These are phyloP conservation scores for Eragrostis curvula DNA, from an alignment of 176 grass and related monocot species.

Conservation along the genomic window DNA sequence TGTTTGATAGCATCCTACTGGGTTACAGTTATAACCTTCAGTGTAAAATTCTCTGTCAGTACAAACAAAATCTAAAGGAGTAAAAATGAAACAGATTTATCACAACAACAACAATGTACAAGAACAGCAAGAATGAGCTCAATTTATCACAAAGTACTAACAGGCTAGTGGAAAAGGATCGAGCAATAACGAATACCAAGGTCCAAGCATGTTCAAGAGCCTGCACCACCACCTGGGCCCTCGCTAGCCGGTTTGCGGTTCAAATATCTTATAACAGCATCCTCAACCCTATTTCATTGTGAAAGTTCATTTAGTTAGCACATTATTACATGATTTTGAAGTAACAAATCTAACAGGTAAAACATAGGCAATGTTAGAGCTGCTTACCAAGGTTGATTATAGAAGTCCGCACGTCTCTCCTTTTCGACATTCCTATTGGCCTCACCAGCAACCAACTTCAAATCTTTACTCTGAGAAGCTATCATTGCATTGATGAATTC, in stretches of 20 bases:
- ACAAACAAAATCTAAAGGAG: too few species aligned
- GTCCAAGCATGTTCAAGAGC: conserved; percentile 11
- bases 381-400: conserved; percentile 90
- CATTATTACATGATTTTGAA: neutral
- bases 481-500: conserved; percentile 96
- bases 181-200: too few species aligned
- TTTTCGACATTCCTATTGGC: conserved; percentile 80
- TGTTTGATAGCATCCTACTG: too few species aligned
- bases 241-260: conserved; percentile 86
- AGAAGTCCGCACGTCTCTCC: conserved; percentile 88
- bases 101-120: too few species aligned
- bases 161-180: too few species aligned
- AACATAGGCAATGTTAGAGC: conserved; percentile 13
- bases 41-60: too few species aligned
- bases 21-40: too few species aligned
- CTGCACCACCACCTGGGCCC: conserved; percentile 56
- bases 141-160: too few species aligned
- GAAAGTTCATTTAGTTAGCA: conserved; percentile 41
- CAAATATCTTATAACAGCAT: conserved; percentile 92
- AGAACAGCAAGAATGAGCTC: too few species aligned
- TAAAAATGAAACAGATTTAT: too few species aligned
- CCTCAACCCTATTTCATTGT: conserved; percentile 73
- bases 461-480: conserved; percentile 93
- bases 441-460: conserved; percentile 91
- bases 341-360: neutral